A percentile compares a stretch with the other conserved stretches of the same genome.
phyloP scores from a whole-genome alignment of 2,329 filamentous ascomycete species.

The Pseudopyricularia cyperi region DNA sequence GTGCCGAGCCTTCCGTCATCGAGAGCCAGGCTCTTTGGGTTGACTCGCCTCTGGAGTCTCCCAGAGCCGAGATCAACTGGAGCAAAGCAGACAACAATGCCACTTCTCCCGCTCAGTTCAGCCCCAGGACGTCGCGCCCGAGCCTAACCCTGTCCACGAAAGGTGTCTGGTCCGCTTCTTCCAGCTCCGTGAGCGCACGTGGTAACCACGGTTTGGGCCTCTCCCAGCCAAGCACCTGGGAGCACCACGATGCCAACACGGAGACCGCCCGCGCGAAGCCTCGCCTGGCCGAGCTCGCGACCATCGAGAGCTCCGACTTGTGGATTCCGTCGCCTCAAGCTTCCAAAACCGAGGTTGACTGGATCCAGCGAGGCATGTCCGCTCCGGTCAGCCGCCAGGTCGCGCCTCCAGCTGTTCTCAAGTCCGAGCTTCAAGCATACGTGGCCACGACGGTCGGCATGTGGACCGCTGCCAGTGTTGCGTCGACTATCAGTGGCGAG shows the following conservation, averaged over 20 bases:
- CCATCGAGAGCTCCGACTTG: constrained; percentile 14
- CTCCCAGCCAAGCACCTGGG: constrained; percentile 23
- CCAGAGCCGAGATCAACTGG: neutral
- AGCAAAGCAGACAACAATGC: neutral
- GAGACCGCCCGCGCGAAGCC: constrained; percentile 13
- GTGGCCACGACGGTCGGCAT: constrained; percentile 6
- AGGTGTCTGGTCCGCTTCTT: neutral
- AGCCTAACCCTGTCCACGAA: neutral
- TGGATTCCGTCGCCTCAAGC: neutral
- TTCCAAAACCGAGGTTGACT: neutral
- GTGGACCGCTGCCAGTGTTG: neutral
- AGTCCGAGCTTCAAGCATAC: constrained; percentile 18
- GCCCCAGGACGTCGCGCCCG: neutral
- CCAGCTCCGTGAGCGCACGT: neutral
- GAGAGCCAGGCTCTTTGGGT: constrained; percentile 11
- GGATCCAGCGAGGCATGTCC: neutral
- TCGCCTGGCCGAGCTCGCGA: constrained; percentile 13
- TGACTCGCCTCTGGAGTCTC: neutral
- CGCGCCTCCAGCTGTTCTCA: constrained; percentile 16
- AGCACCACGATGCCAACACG: constrained; percentile 14
- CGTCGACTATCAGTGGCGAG: neutral
- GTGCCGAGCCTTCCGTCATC: constrained; percentile 14
- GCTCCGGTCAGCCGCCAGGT: neutral
- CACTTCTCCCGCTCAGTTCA: neutral
- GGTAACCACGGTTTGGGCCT: constrained; percentile 12